Evolutionary conservation across 2,329 filamentous ascomycete genomes (phyloP), one percentile per base, ranked within the genome.

Genomic region (Ceratocystis alfenasii): DNA sequence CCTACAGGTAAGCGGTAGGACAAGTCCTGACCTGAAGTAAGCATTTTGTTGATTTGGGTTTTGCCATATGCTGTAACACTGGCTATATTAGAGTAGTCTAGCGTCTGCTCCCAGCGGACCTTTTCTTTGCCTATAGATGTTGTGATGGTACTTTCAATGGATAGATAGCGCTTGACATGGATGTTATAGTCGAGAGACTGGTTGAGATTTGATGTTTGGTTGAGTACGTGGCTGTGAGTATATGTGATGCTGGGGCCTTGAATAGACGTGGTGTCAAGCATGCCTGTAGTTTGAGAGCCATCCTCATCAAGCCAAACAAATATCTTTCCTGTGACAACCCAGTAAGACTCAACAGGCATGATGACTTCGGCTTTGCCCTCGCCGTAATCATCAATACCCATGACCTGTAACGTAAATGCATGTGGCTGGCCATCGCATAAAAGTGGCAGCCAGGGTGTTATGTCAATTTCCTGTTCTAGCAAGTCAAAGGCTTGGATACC

Each of bases 401-500:
- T 80, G 3, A 94, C 80, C 22, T 79, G 77, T 62, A 95, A 84
- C 64, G 83, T 80, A 71, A 93, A 89, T 0, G 76, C 83, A 72
- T 93, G 88, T 5, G 78, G 70, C 1, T 77, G 70, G 0, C 85
- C 86, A 70, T 92, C 85, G 69, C 82, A 86, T 0, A 94, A 78
- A 1, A 87, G 67, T 0, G 87, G 83, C 2, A 94, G 77, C 78
- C 87, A 94, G 0, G 89, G 85, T 1, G 88, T 87, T 61, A 95
- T 85, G 71, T 95, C 90, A 68, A 95, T 89, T 72, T 94, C 87
- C 69, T 89, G 85, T 72, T 94, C 89, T 57, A 82, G 79, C 28
- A 95, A 78, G 72, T 94, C 89, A 72, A 90, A 94, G 0, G 88
- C 84, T 71, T 94, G 86, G 22, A 88, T 83, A 0, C 89, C 89